These are phyloP conservation scores for Artemisia annua DNA, from an alignment of 129 eudicot species.

Conservation along the genomic window DNA sequence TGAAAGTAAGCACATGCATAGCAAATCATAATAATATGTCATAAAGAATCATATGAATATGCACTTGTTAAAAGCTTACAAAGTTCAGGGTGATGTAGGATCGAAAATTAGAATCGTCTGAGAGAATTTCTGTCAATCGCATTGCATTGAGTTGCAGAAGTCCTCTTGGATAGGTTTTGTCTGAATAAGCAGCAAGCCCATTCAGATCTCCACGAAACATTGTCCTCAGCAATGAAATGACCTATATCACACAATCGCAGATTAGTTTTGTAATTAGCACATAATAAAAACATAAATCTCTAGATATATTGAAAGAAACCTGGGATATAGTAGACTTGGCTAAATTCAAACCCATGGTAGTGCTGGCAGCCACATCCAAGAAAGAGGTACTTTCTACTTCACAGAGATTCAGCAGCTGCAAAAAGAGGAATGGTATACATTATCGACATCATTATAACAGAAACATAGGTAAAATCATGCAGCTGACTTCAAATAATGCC, in stretches of 20 bases:
- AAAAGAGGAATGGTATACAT: too few species aligned
- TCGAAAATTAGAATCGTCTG: constrained; percentile 97
- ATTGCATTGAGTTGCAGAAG: constrained; percentile 87
- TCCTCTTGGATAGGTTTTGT: constrained; percentile 65
- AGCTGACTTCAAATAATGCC: too few species aligned
- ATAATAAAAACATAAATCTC: neutral
- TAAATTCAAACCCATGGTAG: constrained; percentile 61
- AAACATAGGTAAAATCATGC: too few species aligned
- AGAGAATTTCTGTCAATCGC: constrained; percentile 84
- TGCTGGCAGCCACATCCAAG: constrained; percentile 91
- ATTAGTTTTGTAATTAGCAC: constrained; percentile 23
- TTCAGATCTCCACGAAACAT: constrained; percentile 56
- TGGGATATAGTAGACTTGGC: constrained; percentile 80
- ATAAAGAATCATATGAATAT: constrained; percentile 10
- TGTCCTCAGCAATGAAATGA: constrained; percentile 67
- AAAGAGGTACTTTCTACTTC: constrained; percentile 39
- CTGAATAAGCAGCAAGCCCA: constrained; percentile 37
- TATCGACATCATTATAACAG: too few species aligned
- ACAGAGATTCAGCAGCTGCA: too few species aligned
- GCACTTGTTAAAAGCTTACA: constrained; percentile 49
- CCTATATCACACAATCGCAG: constrained; percentile 35
- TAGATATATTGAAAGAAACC: constrained; percentile 48
- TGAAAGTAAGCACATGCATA: constrained; percentile 4
- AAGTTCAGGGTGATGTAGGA: constrained; percentile 68
- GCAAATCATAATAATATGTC: neutral